These are phyloP conservation scores for Staphylotrichum tortipilum DNA, from an alignment of 495 filamentous ascomycete species.

Conservation along the genomic window DNA sequence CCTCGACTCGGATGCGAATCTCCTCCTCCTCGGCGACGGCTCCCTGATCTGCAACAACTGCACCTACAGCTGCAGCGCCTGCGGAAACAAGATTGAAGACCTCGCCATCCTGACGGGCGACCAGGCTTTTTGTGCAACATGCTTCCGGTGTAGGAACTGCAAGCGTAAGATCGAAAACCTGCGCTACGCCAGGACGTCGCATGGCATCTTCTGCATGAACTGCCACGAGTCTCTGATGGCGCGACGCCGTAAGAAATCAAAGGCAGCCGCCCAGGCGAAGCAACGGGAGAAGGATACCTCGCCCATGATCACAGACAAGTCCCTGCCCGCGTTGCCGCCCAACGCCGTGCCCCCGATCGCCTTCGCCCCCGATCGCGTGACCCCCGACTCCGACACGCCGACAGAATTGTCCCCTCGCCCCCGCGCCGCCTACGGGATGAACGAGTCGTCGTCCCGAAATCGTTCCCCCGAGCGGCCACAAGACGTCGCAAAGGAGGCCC, in stretches of 20 bases:
- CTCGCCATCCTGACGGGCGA: constrained; percentile 96
- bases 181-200: constrained; percentile 93
- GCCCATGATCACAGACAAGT: constrained; percentile 78
- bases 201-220: constrained; percentile 99
- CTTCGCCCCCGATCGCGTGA: constrained; percentile 58
- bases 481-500: constrained; percentile 38
- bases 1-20: constrained; percentile 96
- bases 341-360: constrained; percentile 53
- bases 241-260: constrained; percentile 78
- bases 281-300: constrained; percentile 51
- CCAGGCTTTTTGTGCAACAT: constrained; percentile 96
- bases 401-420: constrained; percentile 64
- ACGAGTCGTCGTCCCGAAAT: constrained; percentile 41
- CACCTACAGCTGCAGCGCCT: constrained; percentile 98
- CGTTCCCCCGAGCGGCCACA: constrained; percentile 40
- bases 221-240: constrained; percentile 99
- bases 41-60: constrained; percentile 99
- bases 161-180: constrained; percentile 98
- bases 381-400: constrained; percentile 65
- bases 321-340: constrained; percentile 82
- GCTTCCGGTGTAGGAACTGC: constrained; percentile 96
- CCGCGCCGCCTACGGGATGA: constrained; percentile 39
- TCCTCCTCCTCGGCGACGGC: constrained; percentile 92
- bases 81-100: constrained; percentile 96
- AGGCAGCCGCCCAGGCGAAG: constrained; percentile 52